Evolutionary conservation across 2,329 filamentous ascomycete genomes (phyloP), one percentile per base, ranked within the genome.

Genomic region (Colletotrichum tamarilloi): DNA sequence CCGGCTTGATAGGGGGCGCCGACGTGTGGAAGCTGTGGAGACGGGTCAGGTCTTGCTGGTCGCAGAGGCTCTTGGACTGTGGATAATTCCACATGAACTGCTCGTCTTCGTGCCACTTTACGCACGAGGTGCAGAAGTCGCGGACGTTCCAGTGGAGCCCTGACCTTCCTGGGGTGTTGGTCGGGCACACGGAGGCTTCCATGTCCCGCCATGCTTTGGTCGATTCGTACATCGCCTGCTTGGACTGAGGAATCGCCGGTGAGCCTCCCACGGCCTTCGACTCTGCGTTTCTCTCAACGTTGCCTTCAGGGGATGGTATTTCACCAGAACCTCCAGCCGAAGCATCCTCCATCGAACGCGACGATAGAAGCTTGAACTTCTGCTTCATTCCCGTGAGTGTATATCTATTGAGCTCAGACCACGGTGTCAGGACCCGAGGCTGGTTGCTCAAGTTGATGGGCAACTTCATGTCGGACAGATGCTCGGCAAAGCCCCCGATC

Each of bases 381-480:
- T 73, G 74, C 19, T 77, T 77, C 22, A 72, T 80, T 6, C 79
- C 83, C 24, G 78, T 75, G 35, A 78, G 75, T 19, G 75, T 77
- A 5, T 80, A 76, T 52, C 79, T 69, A 73, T 24, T 80, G 76
- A 19, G 85, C 70, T 93, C 90, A 69, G 94, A 91, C 83, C 92
- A 91, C 0, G 93, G 91, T 1, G 94, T 86, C 3, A 95, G 86
- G 1, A 95, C 90, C 52, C 93, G 87, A 1, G 94, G 93, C 76
- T 94, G 90, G 71, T 95, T 92, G 77, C 93, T 89, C 24, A 94
- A 86, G 79, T 97, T 98, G 83, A 98, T 93, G 0, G 94, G 93
- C 24, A 98, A 83, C 75, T 95, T 91, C 93, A 98, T 95, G 75
- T 95, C 90, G 1, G 94, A 94, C 16, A 98, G 85, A 78, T 93